A percentile compares a stretch with the other conserved stretches of the same genome.
These are phyloP conservation scores for Plasmodium chabaudi DNA, from an alignment of 169 alveolate species.

Conservation along the genomic window DNA sequence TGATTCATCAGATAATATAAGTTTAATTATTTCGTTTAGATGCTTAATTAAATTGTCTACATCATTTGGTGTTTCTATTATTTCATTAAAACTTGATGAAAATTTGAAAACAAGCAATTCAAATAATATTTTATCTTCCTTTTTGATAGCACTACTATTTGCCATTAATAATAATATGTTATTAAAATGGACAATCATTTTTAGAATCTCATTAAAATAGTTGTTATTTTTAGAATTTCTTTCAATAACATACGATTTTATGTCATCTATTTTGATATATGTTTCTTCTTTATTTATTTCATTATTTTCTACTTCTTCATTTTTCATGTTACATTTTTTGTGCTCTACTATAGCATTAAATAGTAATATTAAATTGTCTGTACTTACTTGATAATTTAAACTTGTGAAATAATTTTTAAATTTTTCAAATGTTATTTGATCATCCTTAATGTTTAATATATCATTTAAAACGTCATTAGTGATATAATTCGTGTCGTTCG, in stretches of 20 bases:
- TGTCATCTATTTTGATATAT: conserved; percentile 33
- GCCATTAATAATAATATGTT: conserved; percentile 55
- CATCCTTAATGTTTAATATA: conserved; percentile 38
- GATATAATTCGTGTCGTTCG: conserved; percentile 39
- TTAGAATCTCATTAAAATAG: conserved; percentile 55
- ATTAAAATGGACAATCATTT: conserved; percentile 68
- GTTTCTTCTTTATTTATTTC: neutral
- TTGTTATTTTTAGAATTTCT: conserved; percentile 56
- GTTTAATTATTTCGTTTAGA: conserved; percentile 52
- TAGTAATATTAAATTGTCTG: conserved; percentile 15
- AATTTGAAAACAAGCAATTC: conserved; percentile 43
- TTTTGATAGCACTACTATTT: conserved; percentile 17
- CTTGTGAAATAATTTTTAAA: conserved; percentile 27
- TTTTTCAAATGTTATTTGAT: conserved; percentile 38
- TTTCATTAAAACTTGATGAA: conserved; percentile 45
- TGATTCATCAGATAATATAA: conserved; percentile 28
- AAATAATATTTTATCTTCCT: conserved; percentile 45
- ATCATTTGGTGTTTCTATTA: conserved; percentile 10
- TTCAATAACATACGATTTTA: conserved; percentile 44
- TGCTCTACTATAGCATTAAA: conserved; percentile 16
- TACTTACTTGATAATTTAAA: conserved; percentile 38
- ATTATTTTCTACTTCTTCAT: neutral
- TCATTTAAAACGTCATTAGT: conserved; percentile 53
- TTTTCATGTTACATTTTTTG: neutral
- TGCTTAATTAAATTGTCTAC: conserved; percentile 52